Conservation (phyloP, 345 rosid genomes). For the Turnera subulata region DNA sequence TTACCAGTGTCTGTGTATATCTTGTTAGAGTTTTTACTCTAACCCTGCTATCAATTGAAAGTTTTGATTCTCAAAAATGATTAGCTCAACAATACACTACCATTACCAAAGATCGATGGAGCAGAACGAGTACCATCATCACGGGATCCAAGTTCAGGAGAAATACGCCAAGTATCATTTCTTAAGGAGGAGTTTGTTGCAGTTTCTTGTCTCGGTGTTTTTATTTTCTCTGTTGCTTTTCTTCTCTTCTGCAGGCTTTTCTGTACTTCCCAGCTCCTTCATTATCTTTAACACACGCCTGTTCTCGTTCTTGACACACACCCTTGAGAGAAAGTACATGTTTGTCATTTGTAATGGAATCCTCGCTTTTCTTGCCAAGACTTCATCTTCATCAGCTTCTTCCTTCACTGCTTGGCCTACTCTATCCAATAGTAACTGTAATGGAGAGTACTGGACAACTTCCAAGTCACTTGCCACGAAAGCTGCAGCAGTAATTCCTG, state of each 20-base stretch:
- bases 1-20: no score
- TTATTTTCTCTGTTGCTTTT: slow-evolving; percentile 30
- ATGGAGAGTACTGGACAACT: neutral
- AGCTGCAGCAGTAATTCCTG: neutral
- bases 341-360: slow-evolving; percentile 55
- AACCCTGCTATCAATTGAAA: no score
- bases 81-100: no score
- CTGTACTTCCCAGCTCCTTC: slow-evolving; percentile 28
- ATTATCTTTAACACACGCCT: slow-evolving; percentile 31
- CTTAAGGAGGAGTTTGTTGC: slow-evolving; percentile 3
- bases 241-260: slow-evolving; percentile 30
- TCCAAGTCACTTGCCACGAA: neutral
- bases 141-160: no score
- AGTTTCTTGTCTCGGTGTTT: slow-evolving; percentile 23
- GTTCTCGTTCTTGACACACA: slow-evolving; percentile 32
- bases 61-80: no score
- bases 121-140: no score
- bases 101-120: no score
- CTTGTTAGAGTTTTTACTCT: no score
- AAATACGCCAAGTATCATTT: no score
- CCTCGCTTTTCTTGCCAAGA: slow-evolving; percentile 45
- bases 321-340: slow-evolving; percentile 48
- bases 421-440: slow-evolving; percentile 1
- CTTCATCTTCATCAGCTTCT: slow-evolving; percentile 1
- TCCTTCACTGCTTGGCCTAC: slow-evolving; percentile 6